Evolutionary conservation across 495 filamentous ascomycete genomes (phyloP), one percentile per base, ranked within the genome.

Genomic region (Ascodesmis nigricans): DNA sequence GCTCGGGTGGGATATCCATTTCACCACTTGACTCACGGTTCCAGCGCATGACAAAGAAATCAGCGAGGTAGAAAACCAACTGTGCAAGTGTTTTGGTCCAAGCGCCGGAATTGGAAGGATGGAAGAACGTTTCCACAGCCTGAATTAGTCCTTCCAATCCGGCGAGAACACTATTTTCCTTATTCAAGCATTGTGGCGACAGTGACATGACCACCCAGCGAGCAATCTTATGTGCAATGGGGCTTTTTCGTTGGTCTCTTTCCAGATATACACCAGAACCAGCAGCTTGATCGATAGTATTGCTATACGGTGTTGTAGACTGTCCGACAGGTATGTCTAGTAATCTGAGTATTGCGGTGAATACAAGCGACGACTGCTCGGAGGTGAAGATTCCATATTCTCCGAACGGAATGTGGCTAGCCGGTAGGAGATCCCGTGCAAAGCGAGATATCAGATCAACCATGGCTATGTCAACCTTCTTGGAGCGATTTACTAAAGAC

Each of bases 11-110:
- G 1, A 80, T 60, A 10, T 87, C 75, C 63, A 87, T 68, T 57
- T 99, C 87, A 14, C 79, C 82, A 46, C 66, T 91, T 47, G 74
- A 74, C 54, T 99, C 87, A 27, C 81, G 71, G 44, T 95, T 92
- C 82, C 82, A 95, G 19, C 87, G 74, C 63, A 92, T 92, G 19
- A 95, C 78, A 47, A 99, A 99, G 48, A 91, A 83, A 52, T 99
- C 87, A 4, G 80, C 72, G 2, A 95, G 63, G 55, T 90, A 93
- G 55, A 77, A 93, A 17, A 90, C 75, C 30, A 99, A 61, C 48
- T 93, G 83, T 0, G 79, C 73, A 11, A 99, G 58, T 31, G 79
- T 80, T 50, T 72, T 79, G 0, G 84, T 92, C 87, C 87, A 99
- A 24, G 50, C 58, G 5, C 87, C 87, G 29, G 87, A 78, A 53